A percentile compares a stretch with the other conserved stretches of the same genome.
Evolutionary conservation across 305 asterid species (phyloP).

Genomic region (Solanum hybrid): DNA sequence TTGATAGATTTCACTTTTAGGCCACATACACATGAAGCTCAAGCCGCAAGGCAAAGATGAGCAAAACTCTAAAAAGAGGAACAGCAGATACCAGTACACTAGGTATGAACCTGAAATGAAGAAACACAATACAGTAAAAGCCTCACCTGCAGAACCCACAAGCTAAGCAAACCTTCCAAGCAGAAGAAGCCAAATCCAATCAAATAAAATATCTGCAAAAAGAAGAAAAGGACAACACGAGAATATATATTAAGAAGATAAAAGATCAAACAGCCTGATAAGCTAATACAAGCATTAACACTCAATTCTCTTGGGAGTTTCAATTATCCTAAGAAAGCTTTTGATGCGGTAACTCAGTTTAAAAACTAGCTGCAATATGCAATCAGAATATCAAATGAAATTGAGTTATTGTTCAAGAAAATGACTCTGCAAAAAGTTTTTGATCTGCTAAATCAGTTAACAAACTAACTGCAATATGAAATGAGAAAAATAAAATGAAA

Average conservation of each 20-base stretch:
- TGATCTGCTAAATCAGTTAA: neutral
- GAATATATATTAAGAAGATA: neutral
- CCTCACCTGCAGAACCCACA: conserved; percentile 97
- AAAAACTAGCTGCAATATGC: neutral
- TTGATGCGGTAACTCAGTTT: neutral
- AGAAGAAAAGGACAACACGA: neutral
- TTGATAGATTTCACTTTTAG: neutral
- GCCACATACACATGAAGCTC: neutral
- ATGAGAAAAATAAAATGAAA: neutral
- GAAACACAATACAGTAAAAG: conserved; percentile 8
- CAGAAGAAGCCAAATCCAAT: conserved; percentile 87
- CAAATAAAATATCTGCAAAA: conserved; percentile 82
- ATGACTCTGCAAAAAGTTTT: neutral
- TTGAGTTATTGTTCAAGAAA: neutral
- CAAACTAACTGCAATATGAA: neutral
- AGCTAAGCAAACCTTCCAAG: conserved; percentile 77
- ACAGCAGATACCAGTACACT: conserved; percentile 2
- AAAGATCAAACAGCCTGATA: neutral
- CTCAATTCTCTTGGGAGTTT: neutral
- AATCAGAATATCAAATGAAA: neutral
- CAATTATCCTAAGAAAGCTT: neutral
- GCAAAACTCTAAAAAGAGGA: neutral
- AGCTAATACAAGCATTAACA: neutral
- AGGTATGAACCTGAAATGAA: neutral
- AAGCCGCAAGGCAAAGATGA: neutral